A percentile compares a stretch with the other conserved stretches of the same genome.
Conservation (phyloP, 2,329 filamentous ascomycete species). For the Clarireedia homoeocarpa region DNA sequence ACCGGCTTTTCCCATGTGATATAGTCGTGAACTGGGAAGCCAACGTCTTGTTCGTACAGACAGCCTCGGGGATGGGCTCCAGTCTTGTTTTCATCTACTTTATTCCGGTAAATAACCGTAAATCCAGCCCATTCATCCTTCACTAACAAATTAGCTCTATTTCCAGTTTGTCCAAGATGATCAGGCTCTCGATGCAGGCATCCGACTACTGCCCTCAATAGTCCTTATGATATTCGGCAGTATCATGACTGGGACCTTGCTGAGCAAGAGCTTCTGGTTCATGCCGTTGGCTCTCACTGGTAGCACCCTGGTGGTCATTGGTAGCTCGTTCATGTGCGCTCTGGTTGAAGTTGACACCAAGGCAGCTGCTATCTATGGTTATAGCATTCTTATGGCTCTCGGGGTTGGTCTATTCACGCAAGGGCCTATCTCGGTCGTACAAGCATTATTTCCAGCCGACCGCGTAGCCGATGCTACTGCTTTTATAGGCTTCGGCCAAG, state of each 20-base stretch:
- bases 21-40: slow-evolving; percentile 31
- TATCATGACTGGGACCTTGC: slow-evolving; percentile 26
- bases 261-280: slow-evolving; percentile 25
- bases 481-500: slow-evolving; percentile 30
- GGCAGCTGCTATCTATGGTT: slow-evolving; percentile 22
- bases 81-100: slow-evolving; percentile 34
- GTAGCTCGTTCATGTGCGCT: slow-evolving; percentile 11
- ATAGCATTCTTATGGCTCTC: slow-evolving; percentile 31
- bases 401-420: slow-evolving; percentile 28
- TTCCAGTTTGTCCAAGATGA: slow-evolving; percentile 41
- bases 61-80: slow-evolving; percentile 28
- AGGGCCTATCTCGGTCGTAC: not conserved
- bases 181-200: slow-evolving; percentile 35
- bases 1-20: slow-evolving; percentile 25
- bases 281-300: not conserved
- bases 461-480: slow-evolving; percentile 27
- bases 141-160: not conserved
- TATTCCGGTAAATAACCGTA: slow-evolving; percentile 26
- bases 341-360: not conserved
- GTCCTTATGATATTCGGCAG: slow-evolving; percentile 16
- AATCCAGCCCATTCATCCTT: not conserved
- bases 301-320: not conserved
- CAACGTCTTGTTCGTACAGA: slow-evolving; percentile 30
- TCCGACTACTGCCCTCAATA: slow-evolving; percentile 25
- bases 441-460: not conserved